Evolutionary conservation across 805 yeast genomes (phyloP).

Genomic region (Ogataea parapolymorpha): DNA sequence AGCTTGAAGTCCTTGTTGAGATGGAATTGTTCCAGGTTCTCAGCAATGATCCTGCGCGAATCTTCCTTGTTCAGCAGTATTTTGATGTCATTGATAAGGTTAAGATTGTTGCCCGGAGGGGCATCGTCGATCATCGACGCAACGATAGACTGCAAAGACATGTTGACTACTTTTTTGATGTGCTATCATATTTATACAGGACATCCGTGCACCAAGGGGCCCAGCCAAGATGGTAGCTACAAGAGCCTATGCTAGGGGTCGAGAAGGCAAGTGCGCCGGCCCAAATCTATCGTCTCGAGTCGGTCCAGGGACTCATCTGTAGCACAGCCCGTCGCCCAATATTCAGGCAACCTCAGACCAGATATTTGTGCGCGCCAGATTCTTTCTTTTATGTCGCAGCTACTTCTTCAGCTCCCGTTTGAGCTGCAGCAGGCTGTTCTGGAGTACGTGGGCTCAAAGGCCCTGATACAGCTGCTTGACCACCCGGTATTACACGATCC

Average conservation of each 20-base stretch:
- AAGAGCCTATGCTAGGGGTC: too few species aligned
- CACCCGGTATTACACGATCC: slow-evolving; percentile 8
- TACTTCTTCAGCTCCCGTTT: slow-evolving; percentile 13
- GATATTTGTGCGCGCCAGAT: slow-evolving; percentile 8
- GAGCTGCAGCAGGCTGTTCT: slow-evolving; percentile 16
- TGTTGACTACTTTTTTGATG: slow-evolving; percentile 9
- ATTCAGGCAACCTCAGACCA: too few species aligned
- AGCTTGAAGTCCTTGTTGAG: slow-evolving; percentile 31
- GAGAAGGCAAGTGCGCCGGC: too few species aligned
- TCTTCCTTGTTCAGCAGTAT: slow-evolving; percentile 26
- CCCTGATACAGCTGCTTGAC: slow-evolving; percentile 8
- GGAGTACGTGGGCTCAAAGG: slow-evolving; percentile 6
- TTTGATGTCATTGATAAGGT: slow-evolving; percentile 28
- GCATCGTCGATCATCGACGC: slow-evolving; percentile 43
- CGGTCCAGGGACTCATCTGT: too few species aligned
- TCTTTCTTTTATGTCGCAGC: slow-evolving; percentile 7
- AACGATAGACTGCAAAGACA: slow-evolving; percentile 29
- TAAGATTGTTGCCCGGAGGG: slow-evolving; percentile 53
- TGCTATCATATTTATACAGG: not conserved
- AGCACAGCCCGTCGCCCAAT: too few species aligned
- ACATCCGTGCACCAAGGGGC: slow-evolving; percentile 10
- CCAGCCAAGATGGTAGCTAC: too few species aligned
- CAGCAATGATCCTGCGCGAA: slow-evolving; percentile 25
- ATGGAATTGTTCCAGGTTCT: slow-evolving; percentile 25
- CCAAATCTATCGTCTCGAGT: too few species aligned